phyloP scores from a whole-genome alignment of 768 basidiomycete species.

The Termitomyces sp. region DNA sequence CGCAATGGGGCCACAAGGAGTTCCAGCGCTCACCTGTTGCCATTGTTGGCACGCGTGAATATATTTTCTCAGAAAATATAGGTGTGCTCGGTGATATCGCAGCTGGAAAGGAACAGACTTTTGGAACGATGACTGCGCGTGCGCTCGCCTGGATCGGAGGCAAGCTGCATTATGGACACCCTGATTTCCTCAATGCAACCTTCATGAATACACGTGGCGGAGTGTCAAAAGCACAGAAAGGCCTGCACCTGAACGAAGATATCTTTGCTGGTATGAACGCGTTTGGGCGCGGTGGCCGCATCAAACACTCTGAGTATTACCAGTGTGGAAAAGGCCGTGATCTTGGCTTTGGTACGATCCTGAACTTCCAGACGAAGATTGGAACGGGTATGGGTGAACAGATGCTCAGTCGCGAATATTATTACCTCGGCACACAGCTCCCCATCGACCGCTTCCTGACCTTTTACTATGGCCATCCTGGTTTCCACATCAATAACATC shows the following conservation, averaged over 20 bases:
- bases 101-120: conserved; percentile 99
- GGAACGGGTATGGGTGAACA: conserved; percentile 99
- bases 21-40: conserved; percentile 89
- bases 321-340: conserved; percentile 99
- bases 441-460: conserved; percentile 98
- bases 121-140: conserved; percentile 96
- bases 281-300: conserved; percentile 94
- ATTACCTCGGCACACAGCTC: conserved; percentile 96
- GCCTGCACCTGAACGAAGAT: conserved; percentile 97
- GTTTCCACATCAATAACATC: conserved; percentile 99
- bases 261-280: conserved; percentile 99
- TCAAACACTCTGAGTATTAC: conserved; percentile 99
- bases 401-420: conserved; percentile 99
- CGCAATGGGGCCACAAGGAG: conserved; percentile 93
- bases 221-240: conserved; percentile 99
- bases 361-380: conserved; percentile 99
- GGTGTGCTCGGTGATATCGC: conserved; percentile 99
- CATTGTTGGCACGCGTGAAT: conserved; percentile 97
- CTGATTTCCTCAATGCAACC: conserved; percentile 96
- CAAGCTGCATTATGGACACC: conserved; percentile 98
- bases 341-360: conserved; percentile 97
- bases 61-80: conserved; percentile 99
- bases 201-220: conserved; percentile 99
- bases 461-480: conserved; percentile 99
- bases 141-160: conserved; percentile 96